phyloP scores from a whole-genome alignment of 495 filamentous ascomycete species.

The Staphylotrichum longicolle region DNA sequence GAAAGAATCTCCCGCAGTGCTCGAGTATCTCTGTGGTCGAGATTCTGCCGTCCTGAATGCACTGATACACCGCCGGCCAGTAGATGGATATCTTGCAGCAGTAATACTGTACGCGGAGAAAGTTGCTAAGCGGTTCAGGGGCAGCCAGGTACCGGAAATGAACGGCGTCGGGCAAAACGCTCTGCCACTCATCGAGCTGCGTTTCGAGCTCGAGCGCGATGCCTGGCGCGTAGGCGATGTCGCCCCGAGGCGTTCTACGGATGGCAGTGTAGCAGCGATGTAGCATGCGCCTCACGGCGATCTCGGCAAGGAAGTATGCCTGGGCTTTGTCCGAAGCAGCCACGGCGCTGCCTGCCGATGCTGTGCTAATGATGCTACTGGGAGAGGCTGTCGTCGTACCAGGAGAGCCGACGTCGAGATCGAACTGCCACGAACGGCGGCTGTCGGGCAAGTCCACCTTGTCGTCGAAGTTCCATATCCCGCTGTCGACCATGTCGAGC shows the following conservation, averaged over 20 bases:
- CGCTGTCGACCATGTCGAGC: slow-evolving; percentile 7
- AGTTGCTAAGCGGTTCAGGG: not conserved
- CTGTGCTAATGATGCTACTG: not conserved
- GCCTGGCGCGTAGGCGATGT: slow-evolving; percentile 4
- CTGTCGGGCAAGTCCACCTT: slow-evolving; percentile 6
- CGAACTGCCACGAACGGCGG: slow-evolving; percentile 2
- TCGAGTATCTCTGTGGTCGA: slow-evolving; percentile 1
- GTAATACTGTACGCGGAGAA: slow-evolving; percentile 1
- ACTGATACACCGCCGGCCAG: slow-evolving; percentile 6
- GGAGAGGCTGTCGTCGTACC: slow-evolving; percentile 3
- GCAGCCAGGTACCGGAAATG: slow-evolving; percentile 1
- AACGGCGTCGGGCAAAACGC: slow-evolving; percentile 2
- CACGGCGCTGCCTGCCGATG: not conserved
- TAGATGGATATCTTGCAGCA: slow-evolving; percentile 3
- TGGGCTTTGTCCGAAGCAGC: slow-evolving; percentile 2
- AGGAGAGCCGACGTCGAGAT: not conserved
- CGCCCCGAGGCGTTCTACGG: slow-evolving; percentile 1
- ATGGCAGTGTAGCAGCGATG: slow-evolving; percentile 6
- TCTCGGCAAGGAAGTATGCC: slow-evolving; percentile 6
- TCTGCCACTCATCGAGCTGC: slow-evolving; percentile 5
- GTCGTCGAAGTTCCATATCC: slow-evolving; percentile 2
- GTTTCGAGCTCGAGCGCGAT: slow-evolving; percentile 4
- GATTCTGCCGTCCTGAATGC: not conserved
- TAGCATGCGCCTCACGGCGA: slow-evolving; percentile 2
- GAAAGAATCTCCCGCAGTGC: slow-evolving; percentile 3